Evolutionary conservation across 2,329 filamentous ascomycete genomes (phyloP).

Genomic region (Phialocephala sp.): DNA sequence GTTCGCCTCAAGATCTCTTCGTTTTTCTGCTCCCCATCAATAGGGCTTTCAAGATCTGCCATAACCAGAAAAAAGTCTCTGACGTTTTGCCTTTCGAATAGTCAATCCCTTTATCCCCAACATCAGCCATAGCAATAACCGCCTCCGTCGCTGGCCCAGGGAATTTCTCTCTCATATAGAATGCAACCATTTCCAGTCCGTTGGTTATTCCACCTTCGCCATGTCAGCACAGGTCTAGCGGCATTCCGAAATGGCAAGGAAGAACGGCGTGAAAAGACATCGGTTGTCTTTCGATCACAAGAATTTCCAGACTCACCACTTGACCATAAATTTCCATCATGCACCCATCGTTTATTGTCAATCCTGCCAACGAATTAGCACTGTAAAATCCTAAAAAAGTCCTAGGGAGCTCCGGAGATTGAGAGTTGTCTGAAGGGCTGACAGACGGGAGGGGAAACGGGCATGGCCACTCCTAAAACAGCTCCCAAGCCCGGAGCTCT

Average conservation of each 20-base stretch:
- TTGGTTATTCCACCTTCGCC: conserved; percentile 54
- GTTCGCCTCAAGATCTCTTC: conserved; percentile 21
- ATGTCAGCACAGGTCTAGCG: conserved; percentile 18
- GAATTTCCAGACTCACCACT: conserved; percentile 46
- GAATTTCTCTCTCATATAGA: conserved; percentile 53
- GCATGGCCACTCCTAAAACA: no score
- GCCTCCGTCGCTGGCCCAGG: conserved; percentile 53
- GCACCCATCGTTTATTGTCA: conserved; percentile 56
- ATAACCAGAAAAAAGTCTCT: conserved; percentile 45
- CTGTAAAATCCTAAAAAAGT: no score
- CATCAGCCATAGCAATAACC: conserved; percentile 51
- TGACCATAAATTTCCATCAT: conserved; percentile 60
- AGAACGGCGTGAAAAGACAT: conserved; percentile 32
- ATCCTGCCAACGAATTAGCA: no score
- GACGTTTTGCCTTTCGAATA: conserved; percentile 48
- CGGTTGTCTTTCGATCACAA: neutral
- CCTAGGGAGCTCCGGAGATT: no score
- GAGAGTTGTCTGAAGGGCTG: no score
- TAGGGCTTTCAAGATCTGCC: conserved; percentile 48
- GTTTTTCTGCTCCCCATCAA: conserved; percentile 35
- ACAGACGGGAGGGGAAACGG: no score
- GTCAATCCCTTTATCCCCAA: conserved; percentile 54
- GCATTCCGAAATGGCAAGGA: conserved; percentile 32
- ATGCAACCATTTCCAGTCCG: conserved; percentile 60
- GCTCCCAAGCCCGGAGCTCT: no score